Conservation (phyloP, 73 alveolate genomes). For the Tetrahymena borealis region DNA sequence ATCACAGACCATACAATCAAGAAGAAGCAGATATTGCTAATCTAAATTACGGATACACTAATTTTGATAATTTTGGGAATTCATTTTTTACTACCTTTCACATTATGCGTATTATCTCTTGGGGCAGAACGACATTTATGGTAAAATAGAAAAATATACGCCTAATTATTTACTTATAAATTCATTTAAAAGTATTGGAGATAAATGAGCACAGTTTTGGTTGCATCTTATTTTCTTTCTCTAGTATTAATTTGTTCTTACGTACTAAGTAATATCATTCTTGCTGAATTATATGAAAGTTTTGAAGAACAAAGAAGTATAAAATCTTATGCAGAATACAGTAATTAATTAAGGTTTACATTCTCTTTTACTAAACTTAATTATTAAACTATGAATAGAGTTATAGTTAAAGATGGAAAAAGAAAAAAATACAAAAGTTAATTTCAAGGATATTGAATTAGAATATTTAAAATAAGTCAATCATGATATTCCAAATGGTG, state of each 20-base stretch:
- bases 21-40: slow-evolving; percentile 7
- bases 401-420: not conserved
- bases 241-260: slow-evolving; percentile 20
- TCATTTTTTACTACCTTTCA: slow-evolving; percentile 22
- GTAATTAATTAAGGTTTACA: no score
- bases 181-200: slow-evolving; percentile 14
- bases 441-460: not conserved
- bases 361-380: no score
- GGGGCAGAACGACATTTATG: slow-evolving; percentile 29
- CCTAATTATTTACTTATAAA: not conserved
- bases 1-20: not conserved
- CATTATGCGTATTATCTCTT: slow-evolving; percentile 6
- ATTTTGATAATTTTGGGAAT: slow-evolving; percentile 15
- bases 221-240: slow-evolving; percentile 19
- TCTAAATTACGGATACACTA: slow-evolving; percentile 11
- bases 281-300: slow-evolving; percentile 39
- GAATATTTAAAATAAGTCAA: not conserved
- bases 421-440: not conserved
- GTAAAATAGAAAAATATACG: not conserved
- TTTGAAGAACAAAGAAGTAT: slow-evolving; percentile 33
- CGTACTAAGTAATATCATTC: slow-evolving; percentile 8
- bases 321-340: not conserved
- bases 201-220: slow-evolving; percentile 12
- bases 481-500: not conserved
- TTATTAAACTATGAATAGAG: no score